Evolutionary conservation across 768 basidiomycete species (phyloP), one percentile per base, ranked within the genome.

Genomic region (Suillus variegatus): DNA sequence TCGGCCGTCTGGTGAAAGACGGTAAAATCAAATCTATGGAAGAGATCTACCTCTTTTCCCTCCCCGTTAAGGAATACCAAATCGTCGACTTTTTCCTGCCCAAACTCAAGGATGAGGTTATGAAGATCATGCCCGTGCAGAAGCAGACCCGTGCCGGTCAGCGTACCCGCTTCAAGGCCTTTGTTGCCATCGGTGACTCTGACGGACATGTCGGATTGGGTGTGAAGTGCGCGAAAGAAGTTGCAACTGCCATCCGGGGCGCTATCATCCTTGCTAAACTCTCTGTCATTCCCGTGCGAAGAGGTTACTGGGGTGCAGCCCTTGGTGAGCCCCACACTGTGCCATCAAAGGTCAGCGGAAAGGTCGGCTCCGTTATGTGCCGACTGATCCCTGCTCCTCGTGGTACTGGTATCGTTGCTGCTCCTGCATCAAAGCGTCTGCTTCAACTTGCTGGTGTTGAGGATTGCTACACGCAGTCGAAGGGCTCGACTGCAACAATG

Each of bases 1-100:
- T 99, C 71, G 97, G 97, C 67, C 96, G 97, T 81, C 88, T 99
- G 75, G 96, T 98, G 54, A 98, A 97, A 83, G 97, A 99, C 74
- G 97, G 97, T 72, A 99, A 99, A 84, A 98, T 99, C 85, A 98
- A 97, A 83, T 97, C 95, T 57, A 96, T 99, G 88, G 97, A 99
- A 79, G 97, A 99, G 79, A 98, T 99, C 81, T 99, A 99, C 83
- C 95, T 99, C 76, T 99, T 99, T 90, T 99, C 97, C 35, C 92
- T 99, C 69, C 96, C 97, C 67, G 93, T 99, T 81, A 99, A 99
- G 84, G 97, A 99, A 82, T 99, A 83, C 86, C 97, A 99, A 82
- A 97, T 99, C 81, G 92, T 99, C 86, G 97, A 99, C 85, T 89
- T 91, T 79, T 98, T 99, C 94, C 88, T 99, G 57, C 97, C 97